A percentile compares a stretch with the other conserved stretches of the same genome.
These are phyloP conservation scores for Annulohypoxylon truncatum DNA, from an alignment of 2,329 filamentous ascomycete species.

Conservation along the genomic window DNA sequence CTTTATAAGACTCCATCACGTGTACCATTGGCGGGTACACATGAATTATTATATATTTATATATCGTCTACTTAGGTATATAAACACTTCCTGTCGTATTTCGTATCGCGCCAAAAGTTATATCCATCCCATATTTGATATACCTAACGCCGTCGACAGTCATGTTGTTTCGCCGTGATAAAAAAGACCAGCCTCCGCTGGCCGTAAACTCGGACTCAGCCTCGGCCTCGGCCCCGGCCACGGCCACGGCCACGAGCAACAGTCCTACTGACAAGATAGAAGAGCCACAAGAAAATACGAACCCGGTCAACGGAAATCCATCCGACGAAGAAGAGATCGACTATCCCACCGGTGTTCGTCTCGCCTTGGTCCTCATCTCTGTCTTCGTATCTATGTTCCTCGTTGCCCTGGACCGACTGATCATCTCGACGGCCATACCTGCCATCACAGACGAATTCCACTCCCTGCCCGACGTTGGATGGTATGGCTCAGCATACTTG, in stretches of 20 bases:
- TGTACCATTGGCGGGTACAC: neutral
- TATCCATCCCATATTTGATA: neutral
- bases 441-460: conserved; percentile 55
- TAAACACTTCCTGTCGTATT: neutral
- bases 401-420: conserved; percentile 54
- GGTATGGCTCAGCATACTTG: conserved; percentile 55
- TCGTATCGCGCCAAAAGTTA: neutral
- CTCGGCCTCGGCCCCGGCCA: neutral
- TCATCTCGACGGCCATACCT: conserved; percentile 55
- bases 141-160: neutral
- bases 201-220: conserved; percentile 5
- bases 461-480: conserved; percentile 54
- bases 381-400: conserved; percentile 54
- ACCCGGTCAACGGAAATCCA: conserved; percentile 9
- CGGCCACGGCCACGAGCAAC: conserved; percentile 1
- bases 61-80: no score
- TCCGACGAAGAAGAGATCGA: conserved; percentile 40
- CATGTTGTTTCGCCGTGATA: conserved; percentile 36
- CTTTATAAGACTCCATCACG: neutral
- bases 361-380: conserved; percentile 51
- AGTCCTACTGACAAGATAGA: conserved; percentile 2
- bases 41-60: neutral
- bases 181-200: conserved; percentile 24
- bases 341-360: conserved; percentile 51
- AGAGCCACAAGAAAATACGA: conserved; percentile 30